phyloP scores from a whole-genome alignment of 2,329 filamentous ascomycete genomes.

The Trichoderma sp. region DNA sequence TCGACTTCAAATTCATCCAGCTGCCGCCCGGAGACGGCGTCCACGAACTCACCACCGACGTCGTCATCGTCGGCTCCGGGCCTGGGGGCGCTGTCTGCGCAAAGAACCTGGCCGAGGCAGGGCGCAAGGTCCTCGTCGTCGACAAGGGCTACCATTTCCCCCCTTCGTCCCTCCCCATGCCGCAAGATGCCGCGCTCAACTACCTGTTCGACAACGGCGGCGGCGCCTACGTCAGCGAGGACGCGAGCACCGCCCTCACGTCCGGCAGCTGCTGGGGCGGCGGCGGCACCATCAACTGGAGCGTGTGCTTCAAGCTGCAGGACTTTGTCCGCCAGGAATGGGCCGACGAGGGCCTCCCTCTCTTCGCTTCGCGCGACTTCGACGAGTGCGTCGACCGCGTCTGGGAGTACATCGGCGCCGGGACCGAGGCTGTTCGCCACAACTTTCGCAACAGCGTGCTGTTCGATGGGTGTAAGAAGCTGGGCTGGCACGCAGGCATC shows the following conservation, averaged over 20 bases:
- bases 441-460: slow-evolving; percentile 72
- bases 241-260: slow-evolving; percentile 61
- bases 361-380: slow-evolving; percentile 74
- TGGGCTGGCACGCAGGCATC: slow-evolving; percentile 69
- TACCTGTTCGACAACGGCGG: slow-evolving; percentile 73
- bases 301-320: slow-evolving; percentile 65
- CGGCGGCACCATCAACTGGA: slow-evolving; percentile 89
- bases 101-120: slow-evolving; percentile 77
- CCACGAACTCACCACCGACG: slow-evolving; percentile 72
- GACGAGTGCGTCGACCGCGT: slow-evolving; percentile 80
- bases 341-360: slow-evolving; percentile 67
- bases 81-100: slow-evolving; percentile 83
- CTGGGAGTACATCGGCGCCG: slow-evolving; percentile 76
- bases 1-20: slow-evolving; percentile 64
- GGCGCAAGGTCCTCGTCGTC: slow-evolving; percentile 74
- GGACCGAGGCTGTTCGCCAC: slow-evolving; percentile 65
- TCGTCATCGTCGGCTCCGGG: slow-evolving; percentile 84
- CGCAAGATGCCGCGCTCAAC: slow-evolving; percentile 58
- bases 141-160: slow-evolving; percentile 81
- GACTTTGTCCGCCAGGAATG: slow-evolving; percentile 79
- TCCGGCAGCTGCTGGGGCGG: slow-evolving; percentile 80
- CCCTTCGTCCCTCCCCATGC: slow-evolving; percentile 73
- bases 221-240: slow-evolving; percentile 59
- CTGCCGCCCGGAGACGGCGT: slow-evolving; percentile 48
- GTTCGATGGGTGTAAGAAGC: slow-evolving; percentile 72